Evolutionary conservation across 768 basidiomycete species (phyloP), one percentile per base, ranked within the genome.

Genomic region (Trametes villosa): DNA sequence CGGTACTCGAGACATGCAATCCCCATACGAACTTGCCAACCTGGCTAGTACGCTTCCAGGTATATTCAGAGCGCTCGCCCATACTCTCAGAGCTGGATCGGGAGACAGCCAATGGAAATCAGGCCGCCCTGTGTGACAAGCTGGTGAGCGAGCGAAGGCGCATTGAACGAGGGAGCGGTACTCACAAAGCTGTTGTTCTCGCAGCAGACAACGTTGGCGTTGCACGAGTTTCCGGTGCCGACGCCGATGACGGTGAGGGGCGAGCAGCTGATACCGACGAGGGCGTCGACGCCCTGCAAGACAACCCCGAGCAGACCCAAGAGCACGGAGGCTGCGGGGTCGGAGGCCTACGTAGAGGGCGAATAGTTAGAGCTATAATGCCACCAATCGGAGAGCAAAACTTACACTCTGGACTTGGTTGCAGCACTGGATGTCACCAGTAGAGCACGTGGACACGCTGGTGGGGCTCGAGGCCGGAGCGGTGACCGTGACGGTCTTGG

Each of bases 91-190:
- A 62, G 60, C 49, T 24, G 40, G 55, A 62, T 38, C 33, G 55
- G 62, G 15, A 56, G 30, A 41, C 64, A 65, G 47, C 60, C 64
- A n/a, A 65, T 56, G 53, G 64, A 62, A 54, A 65, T 42, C 33
- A 62, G 40, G 36, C 56, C 53, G 15, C 64, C 60, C 64, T 65
- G 36, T 22, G 11, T 20, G 15, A 2, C 4, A 5, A 9, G 6
- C 11, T 11, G 30, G 33, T 3, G 29, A 30, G 4, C 5, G 9
- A 50, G 17, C 2, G 2, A 9, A 1, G 31, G n/a, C 3, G 8
- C 9, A 20, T n/a, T 7, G n/a, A 33, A 22, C 22, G 15, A 3
- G 34, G 22, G 22, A 17, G 8, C 20, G 13, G 29, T 20, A 58
- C 61, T 31, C 20, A 66, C 65, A 30, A 50, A 29, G 46, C 29